phyloP scores from a whole-genome alignment of 2,329 filamentous ascomycete species.

The Massarina eburnea region DNA sequence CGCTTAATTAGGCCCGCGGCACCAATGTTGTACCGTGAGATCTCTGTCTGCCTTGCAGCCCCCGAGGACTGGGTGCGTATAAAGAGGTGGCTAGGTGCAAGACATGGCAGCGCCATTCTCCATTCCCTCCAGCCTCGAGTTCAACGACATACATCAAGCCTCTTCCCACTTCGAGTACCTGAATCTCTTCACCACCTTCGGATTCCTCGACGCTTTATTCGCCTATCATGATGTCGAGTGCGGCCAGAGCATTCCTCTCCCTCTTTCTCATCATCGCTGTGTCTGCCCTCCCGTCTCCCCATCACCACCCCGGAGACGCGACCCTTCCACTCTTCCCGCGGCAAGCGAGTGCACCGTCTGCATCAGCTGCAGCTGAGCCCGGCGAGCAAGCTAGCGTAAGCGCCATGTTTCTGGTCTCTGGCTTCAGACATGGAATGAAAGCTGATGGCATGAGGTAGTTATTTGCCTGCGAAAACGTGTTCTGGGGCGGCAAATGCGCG shows the following conservation, averaged over 20 bases:
- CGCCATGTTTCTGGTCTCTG: too few species aligned
- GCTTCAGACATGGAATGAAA: too few species aligned
- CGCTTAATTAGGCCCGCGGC: background rate
- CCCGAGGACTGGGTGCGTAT: background rate
- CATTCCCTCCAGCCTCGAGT: slow-evolving; percentile 1
- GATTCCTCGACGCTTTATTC: background rate
- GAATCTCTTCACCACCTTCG: background rate
- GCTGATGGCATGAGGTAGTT: slow-evolving; percentile 15
- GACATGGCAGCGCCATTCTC: background rate
- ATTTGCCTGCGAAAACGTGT: slow-evolving; percentile 25
- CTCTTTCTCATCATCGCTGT: slow-evolving; percentile 1
- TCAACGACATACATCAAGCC: background rate
- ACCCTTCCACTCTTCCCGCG: background rate
- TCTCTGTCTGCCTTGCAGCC: background rate
- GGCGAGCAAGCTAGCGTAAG: slow-evolving; percentile 3
- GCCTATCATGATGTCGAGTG: background rate
- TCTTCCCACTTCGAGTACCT: background rate
- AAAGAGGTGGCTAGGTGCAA: slow-evolving; percentile 1
- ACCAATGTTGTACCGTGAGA: background rate
- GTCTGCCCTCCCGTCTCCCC: background rate
- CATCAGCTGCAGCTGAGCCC: background rate
- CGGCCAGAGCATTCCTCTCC: background rate
- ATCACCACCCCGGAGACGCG: background rate
- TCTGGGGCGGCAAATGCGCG: slow-evolving; percentile 25
- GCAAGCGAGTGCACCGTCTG: background rate